Percentiles rank a stretch among this genome's conserved stretches.
phyloP scores from a whole-genome alignment of 1,139 yeast species.

The Hyphopichia fennica region DNA sequence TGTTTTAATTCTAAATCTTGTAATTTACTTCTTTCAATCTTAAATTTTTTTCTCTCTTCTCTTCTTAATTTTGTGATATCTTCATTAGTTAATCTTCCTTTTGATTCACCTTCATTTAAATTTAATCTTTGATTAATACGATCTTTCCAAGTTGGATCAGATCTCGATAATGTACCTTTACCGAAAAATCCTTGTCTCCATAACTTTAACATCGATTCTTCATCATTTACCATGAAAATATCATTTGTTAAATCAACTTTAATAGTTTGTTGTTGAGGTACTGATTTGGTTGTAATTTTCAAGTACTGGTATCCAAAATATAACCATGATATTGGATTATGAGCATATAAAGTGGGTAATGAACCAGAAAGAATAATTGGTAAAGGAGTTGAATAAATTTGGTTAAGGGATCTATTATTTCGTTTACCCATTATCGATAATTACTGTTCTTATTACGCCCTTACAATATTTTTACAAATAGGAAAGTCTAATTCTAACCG shows the following conservation, averaged over 20 bases:
- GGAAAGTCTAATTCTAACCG: background rate
- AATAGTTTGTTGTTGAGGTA: slow-evolving; percentile 20
- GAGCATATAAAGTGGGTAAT: slow-evolving; percentile 50
- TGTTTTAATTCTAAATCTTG: slow-evolving; percentile 35
- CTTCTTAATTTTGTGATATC: slow-evolving; percentile 77
- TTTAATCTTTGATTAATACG: slow-evolving; percentile 56
- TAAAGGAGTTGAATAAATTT: slow-evolving; percentile 41
- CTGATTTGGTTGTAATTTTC: slow-evolving; percentile 12
- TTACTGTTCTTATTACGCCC: slow-evolving; percentile 12
- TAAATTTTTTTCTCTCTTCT: slow-evolving; percentile 69
- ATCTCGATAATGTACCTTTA: slow-evolving; percentile 82
- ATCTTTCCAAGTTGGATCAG: slow-evolving; percentile 86
- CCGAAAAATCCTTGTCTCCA: slow-evolving; percentile 95
- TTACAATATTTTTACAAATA: background rate
- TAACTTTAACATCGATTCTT: slow-evolving; percentile 51
- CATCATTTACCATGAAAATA: slow-evolving; percentile 46
- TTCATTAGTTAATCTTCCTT: slow-evolving; percentile 49
- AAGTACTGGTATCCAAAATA: slow-evolving; percentile 37
- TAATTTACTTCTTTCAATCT: slow-evolving; percentile 47
- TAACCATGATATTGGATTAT: slow-evolving; percentile 64
- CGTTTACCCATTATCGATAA: slow-evolving; percentile 23
- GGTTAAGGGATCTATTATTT: slow-evolving; percentile 26
- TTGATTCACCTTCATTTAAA: slow-evolving; percentile 32
- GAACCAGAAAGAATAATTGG: slow-evolving; percentile 47
- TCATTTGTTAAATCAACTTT: slow-evolving; percentile 27